Percentiles rank a stretch among this genome's conserved stretches.
Conservation (phyloP, 2,329 filamentous ascomycete species). For the Sordariomycetes sp. region DNA sequence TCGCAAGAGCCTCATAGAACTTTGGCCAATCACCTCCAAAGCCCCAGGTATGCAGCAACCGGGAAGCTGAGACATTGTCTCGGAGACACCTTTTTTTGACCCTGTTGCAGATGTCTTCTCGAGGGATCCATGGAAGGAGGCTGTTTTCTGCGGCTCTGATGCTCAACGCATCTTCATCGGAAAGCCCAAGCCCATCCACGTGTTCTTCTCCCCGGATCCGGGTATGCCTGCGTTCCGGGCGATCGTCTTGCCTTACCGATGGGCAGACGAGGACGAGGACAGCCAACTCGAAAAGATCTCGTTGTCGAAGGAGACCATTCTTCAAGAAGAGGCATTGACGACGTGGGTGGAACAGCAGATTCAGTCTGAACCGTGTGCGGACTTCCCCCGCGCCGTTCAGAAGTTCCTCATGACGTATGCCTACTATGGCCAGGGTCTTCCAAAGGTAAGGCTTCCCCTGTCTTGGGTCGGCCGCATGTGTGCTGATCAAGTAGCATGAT, state of each 20-base stretch:
- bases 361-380: slow-evolving; percentile 14
- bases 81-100: background rate
- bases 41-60: slow-evolving; percentile 23
- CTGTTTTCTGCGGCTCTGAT: slow-evolving; percentile 18
- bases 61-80: background rate
- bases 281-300: slow-evolving; percentile 22
- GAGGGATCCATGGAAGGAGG: slow-evolving; percentile 21
- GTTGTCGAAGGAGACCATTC: slow-evolving; percentile 22
- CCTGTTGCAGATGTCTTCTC: slow-evolving; percentile 25
- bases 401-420: slow-evolving; percentile 27
- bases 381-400: slow-evolving; percentile 23
- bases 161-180: slow-evolving; percentile 26
- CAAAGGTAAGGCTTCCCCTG: slow-evolving; percentile 31
- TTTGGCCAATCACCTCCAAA: slow-evolving; percentile 27
- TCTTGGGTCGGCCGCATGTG: too few species aligned
- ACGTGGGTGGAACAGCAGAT: slow-evolving; percentile 26
- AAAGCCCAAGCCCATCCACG: slow-evolving; percentile 23
- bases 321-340: too few species aligned
- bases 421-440: slow-evolving; percentile 23
- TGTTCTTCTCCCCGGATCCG: slow-evolving; percentile 23
- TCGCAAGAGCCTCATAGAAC: slow-evolving; percentile 24
- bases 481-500: slow-evolving; percentile 21
- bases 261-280: slow-evolving; percentile 16
- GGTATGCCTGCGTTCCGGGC: slow-evolving; percentile 28
- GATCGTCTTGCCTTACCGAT: slow-evolving; percentile 26